These are phyloP conservation scores for Pyrenula massariospora DNA, from an alignment of 495 filamentous ascomycete genomes.

Conservation along the genomic window DNA sequence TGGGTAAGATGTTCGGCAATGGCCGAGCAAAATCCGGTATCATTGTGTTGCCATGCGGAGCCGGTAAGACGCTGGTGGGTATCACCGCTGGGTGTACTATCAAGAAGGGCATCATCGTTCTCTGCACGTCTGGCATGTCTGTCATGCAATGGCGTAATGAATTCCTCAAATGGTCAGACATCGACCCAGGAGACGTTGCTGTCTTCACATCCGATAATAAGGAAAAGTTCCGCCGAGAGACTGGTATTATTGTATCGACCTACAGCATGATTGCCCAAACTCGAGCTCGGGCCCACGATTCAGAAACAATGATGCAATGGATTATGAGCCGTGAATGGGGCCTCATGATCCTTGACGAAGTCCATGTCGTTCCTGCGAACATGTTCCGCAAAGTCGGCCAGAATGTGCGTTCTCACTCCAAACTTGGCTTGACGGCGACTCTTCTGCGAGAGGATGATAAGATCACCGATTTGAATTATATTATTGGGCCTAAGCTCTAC, in stretches of 20 bases:
- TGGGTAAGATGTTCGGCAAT: constrained; percentile 99
- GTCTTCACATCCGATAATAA: constrained; percentile 95
- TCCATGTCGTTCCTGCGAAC: constrained; percentile 92
- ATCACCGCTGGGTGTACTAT: constrained; percentile 96
- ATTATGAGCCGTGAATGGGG: constrained; percentile 89
- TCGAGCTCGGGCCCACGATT: constrained; percentile 75
- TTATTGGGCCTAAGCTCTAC: constrained; percentile 95
- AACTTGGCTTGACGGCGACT: constrained; percentile 93
- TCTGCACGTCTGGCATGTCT: constrained; percentile 96
- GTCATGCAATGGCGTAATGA: constrained; percentile 95
- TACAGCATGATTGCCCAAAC: constrained; percentile 97
- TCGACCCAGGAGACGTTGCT: constrained; percentile 83
- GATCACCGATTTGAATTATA: constrained; percentile 91
- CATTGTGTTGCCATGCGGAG: constrained; percentile 93
- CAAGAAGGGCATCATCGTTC: constrained; percentile 88
- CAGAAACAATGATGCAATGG: constrained; percentile 97
- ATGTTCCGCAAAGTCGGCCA: constrained; percentile 93
- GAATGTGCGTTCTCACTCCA: constrained; percentile 83
- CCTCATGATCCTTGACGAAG: constrained; percentile 94
- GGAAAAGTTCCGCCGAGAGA: constrained; percentile 74
- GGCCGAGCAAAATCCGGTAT: constrained; percentile 93
- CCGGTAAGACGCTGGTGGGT: constrained; percentile 92
- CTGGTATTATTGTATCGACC: constrained; percentile 92
- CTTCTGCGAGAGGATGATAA: constrained; percentile 95
- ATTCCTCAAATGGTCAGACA: constrained; percentile 96